Percentiles rank a stretch among this genome's conserved stretches.
Conservation (phyloP, 768 basidiomycete species). For the Boletus subparvulus region DNA sequence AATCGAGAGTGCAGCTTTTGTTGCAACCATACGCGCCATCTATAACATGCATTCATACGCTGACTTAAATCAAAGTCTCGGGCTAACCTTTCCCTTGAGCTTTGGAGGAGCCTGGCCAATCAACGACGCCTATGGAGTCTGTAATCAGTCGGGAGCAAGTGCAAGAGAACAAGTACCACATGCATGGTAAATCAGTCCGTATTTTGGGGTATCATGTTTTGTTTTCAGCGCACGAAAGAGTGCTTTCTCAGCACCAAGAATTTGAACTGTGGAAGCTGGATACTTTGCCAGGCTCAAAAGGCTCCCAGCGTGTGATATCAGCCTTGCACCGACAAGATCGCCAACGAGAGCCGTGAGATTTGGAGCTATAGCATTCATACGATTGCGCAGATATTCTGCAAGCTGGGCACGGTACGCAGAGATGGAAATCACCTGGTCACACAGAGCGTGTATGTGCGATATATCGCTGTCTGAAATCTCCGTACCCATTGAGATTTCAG, state of each 20-base stretch:
- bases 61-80: not conserved
- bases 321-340: conserved; percentile 71
- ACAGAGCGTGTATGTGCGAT: conserved; percentile 93
- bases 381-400: conserved; percentile 93
- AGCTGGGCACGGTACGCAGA: conserved; percentile 93
- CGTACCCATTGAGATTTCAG: conserved; percentile 99
- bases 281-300: conserved; percentile 70
- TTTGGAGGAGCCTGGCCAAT: conserved; percentile 97
- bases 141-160: conserved; percentile 1
- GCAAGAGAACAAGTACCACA: conserved; percentile 24
- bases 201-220: conserved; percentile 96
- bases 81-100: conserved; percentile 87
- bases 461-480: conserved; percentile 98
- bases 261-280: conserved; percentile 77
- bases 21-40: conserved; percentile 99
- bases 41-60: conserved; percentile 27
- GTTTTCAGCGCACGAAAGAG: conserved; percentile 76
- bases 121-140: conserved; percentile 69
- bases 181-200: conserved; percentile 98
- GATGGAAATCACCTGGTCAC: conserved; percentile 98
- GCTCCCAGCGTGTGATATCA: conserved; percentile 75
- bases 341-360: conserved; percentile 87
- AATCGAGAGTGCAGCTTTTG: conserved; percentile 95
- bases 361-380: conserved; percentile 97
- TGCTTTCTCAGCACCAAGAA: conserved; percentile 76